phyloP scores from a whole-genome alignment of 2,329 filamentous ascomycete genomes.

The Sphaerostilbella broomeana region DNA sequence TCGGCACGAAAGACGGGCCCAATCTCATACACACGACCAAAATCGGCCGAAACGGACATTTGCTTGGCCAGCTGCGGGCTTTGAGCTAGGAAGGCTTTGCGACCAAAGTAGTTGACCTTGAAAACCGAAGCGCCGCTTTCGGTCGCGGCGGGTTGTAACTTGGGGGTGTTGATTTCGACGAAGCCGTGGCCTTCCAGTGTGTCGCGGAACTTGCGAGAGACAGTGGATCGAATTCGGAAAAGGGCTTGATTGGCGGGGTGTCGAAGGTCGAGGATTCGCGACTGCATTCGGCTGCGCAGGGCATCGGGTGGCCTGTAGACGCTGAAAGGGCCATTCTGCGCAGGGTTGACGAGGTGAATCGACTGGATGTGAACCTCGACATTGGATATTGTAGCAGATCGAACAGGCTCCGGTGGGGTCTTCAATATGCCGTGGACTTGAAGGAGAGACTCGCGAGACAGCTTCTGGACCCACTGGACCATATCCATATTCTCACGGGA shows the following conservation, averaged over 20 bases:
- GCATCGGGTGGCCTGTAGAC: slow-evolving; percentile 59
- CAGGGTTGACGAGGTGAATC: slow-evolving; percentile 46
- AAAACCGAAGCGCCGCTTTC: slow-evolving; percentile 91
- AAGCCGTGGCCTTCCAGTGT: slow-evolving; percentile 71
- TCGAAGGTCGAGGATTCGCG: slow-evolving; percentile 76
- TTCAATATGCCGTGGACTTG: slow-evolving; percentile 69
- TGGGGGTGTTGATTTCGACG: slow-evolving; percentile 90
- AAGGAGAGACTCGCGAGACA: slow-evolving; percentile 72
- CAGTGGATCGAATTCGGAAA: slow-evolving; percentile 77
- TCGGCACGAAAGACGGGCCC: slow-evolving; percentile 77
- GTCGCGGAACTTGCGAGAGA: slow-evolving; percentile 72
- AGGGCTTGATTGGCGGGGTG: slow-evolving; percentile 83
- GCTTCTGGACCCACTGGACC: slow-evolving; percentile 79
- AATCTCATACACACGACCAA: slow-evolving; percentile 76
- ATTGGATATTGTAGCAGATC: slow-evolving; percentile 67
- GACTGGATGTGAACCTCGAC: slow-evolving; percentile 65
- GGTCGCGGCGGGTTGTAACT: slow-evolving; percentile 81
- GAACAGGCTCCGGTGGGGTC: slow-evolving; percentile 65
- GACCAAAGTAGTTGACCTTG: slow-evolving; percentile 84
- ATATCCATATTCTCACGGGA: slow-evolving; percentile 54
- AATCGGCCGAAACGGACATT: slow-evolving; percentile 85
- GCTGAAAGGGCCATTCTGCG: slow-evolving; percentile 43
- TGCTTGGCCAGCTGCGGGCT: slow-evolving; percentile 90
- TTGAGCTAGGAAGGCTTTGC: slow-evolving; percentile 81
- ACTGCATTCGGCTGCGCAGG: slow-evolving; percentile 62